Evolutionary conservation across 2,329 filamentous ascomycete genomes (phyloP), one percentile per base, ranked within the genome.

Genomic region (Ophiostoma piceae): DNA sequence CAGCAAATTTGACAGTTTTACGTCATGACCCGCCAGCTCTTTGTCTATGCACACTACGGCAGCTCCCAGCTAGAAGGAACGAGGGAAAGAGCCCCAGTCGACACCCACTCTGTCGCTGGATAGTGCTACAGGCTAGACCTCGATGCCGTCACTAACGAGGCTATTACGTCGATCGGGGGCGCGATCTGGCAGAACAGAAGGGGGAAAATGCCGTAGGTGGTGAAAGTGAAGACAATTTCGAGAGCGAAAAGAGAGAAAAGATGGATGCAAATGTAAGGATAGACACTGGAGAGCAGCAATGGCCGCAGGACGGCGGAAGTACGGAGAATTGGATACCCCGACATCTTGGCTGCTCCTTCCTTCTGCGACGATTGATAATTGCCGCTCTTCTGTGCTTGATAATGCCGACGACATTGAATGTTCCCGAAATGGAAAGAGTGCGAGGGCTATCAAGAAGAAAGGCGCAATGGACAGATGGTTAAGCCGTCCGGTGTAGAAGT

Each of bases 81-180:
- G 3, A 43, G 16, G 41, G 41, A 43, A 47, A 57, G 51, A 57
- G 51, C n/a, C 51, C 51, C 51, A 26, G 51, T 16, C 51, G 7
- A 57, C 51, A 26, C 51, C 51, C 51, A 57, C 22, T 54, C n/a
- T 47, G 43, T 47, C 43, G 19, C 43, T 19, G 19, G 43, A 19
- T 47, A 47, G 43, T 47, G 19, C 43, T n/a, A 8, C 2, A 47
- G 16, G 16, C 16, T 47, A 8, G 22, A 57, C 22, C 51, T 57
- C 51, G 22, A 57, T 57, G 51, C 51, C 51, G 51, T 57, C n/a
- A 57, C 51, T 57, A 26, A 26, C 9, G n/a, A 57, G 51, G 51
- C n/a, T 26, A 26, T 11, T 57, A 6, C 22, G n/a, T 57, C 51
- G 51, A 57, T 26, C 22, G 51, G 51, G 11, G 51, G 22, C n/a